Base-by-base conservation (phyloP, 1,284 basidiomycete species). In the Cutaneotrichosporon cyanovorans region DNA sequence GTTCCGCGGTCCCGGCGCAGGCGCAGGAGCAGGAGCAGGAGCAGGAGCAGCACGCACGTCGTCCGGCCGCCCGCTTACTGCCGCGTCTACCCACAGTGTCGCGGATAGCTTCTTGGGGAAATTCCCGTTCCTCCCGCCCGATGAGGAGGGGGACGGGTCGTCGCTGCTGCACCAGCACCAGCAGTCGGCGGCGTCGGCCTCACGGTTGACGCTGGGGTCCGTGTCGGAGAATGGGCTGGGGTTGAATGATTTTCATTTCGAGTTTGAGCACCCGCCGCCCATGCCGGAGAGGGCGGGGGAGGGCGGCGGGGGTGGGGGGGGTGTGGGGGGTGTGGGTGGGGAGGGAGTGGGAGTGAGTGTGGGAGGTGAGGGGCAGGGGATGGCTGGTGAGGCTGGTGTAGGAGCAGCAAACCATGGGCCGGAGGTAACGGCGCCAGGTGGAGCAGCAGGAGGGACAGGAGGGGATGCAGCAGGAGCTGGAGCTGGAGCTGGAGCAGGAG, bases 41-140 rank as follows among this genome's bases (percentile, higher is more conserved):
- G n/a, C 25, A 7, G 8, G 25, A 28, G 25, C 25, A 28, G 25
- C 14, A 7, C 16, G 14, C 14, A 9, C 32, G 32, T 16, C 32
- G 8, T 15, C 14, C 21, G 42, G 28, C 28, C 52, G 52, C 14
- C 52, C 52, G 5, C 40, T 51, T 30, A 54, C 52, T 1, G 45
- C 54, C 19, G 46, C 48, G 34, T 63, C 59, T 14, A 58, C 63
- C 15, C 54, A 56, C 42, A 62, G 59, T 9, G 57, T 64, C 15
- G 67, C 67, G 28, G 66, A 68, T 45, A 62, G 59, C 15, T 64
- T 72, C 46, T 53, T 71, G 10, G 65, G 66, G 15, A 42, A 42
- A 15, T 71, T 69, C 62, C 65, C 66, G 10, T 69, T 71, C 53
- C 57, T 68, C 2, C 61, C 62, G 12, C 68, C 65, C 1, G 61